Conservation (phyloP, 2,329 filamentous ascomycete genomes). For the Atkinsonella texensis region DNA sequence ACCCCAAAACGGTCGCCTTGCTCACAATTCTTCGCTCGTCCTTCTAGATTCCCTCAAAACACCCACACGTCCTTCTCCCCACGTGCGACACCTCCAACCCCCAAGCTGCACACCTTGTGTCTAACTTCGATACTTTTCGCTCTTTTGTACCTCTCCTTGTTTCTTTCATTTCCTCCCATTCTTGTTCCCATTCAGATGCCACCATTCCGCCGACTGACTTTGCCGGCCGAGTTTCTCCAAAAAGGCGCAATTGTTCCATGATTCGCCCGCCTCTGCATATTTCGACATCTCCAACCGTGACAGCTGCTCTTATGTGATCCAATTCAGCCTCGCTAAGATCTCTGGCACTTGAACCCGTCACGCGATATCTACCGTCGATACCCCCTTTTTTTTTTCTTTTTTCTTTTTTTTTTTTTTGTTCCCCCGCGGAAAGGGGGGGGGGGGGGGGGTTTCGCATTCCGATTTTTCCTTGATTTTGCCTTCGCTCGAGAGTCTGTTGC, state of each 20-base stretch:
- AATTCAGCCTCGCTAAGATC: neutral
- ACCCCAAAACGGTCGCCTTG: conserved; percentile 3
- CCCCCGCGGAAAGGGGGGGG: neutral
- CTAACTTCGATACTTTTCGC: conserved; percentile 1
- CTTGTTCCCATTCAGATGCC: conserved; percentile 3
- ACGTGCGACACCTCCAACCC: conserved; percentile 2
- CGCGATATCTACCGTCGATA: neutral
- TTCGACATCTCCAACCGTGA: neutral
- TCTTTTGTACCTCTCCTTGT: conserved; percentile 1
- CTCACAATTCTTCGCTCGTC: neutral
- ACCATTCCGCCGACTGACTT: neutral
- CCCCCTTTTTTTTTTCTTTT: neutral
- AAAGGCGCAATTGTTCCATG: conserved; percentile 2
- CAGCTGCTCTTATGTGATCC: neutral
- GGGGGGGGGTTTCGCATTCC: neutral
- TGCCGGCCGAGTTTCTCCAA: conserved; percentile 1
- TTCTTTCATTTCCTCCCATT: neutral
- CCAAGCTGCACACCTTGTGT: neutral
- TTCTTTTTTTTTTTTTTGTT: neutral
- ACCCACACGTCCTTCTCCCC: conserved; percentile 6
- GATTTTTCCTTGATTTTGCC: neutral
- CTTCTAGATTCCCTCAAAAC: neutral
- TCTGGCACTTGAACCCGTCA: neutral
- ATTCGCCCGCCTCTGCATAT: neutral
- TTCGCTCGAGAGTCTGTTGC: neutral